phyloP scores from a whole-genome alignment of 1,284 basidiomycete species.

The Mycosarcoma maydis region DNA sequence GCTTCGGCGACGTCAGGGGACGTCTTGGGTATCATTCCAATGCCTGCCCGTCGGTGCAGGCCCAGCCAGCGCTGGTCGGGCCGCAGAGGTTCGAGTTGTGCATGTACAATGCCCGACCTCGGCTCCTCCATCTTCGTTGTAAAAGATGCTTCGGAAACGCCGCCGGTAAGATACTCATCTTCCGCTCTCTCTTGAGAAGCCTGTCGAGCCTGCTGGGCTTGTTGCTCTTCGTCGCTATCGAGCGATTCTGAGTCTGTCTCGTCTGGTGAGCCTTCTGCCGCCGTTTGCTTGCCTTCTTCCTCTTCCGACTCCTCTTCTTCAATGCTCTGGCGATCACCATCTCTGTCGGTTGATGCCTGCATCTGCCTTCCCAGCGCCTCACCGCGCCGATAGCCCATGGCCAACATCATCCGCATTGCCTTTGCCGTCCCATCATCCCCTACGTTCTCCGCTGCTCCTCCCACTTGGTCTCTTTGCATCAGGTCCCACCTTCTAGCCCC shows the following conservation, averaged over 20 bases:
- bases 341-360: background rate
- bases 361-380: constrained; percentile 34
- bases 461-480: background rate
- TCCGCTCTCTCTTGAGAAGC: constrained; percentile 14
- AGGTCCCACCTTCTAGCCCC: constrained; percentile 26
- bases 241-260: background rate
- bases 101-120: background rate
- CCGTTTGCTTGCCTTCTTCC: constrained; percentile 4
- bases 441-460: background rate
- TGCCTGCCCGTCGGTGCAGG: constrained; percentile 17
- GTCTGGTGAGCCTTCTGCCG: background rate
- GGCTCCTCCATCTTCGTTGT: background rate
- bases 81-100: constrained; percentile 22
- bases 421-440: constrained; percentile 27
- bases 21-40: constrained; percentile 28
- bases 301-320: constrained; percentile 27
- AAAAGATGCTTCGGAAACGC: constrained; percentile 1
- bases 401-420: constrained; percentile 55
- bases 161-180: constrained; percentile 38
- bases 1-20: constrained; percentile 3
- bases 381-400: constrained; percentile 51
- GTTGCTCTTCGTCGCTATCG: constrained; percentile 27
- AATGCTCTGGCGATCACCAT: constrained; percentile 3
- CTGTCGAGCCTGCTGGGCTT: background rate
- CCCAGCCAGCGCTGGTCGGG: constrained; percentile 52